Evolutionary conservation across 495 filamentous ascomycete species (phyloP), one percentile per base, ranked within the genome.

Genomic region (Ramalina intermedia): DNA sequence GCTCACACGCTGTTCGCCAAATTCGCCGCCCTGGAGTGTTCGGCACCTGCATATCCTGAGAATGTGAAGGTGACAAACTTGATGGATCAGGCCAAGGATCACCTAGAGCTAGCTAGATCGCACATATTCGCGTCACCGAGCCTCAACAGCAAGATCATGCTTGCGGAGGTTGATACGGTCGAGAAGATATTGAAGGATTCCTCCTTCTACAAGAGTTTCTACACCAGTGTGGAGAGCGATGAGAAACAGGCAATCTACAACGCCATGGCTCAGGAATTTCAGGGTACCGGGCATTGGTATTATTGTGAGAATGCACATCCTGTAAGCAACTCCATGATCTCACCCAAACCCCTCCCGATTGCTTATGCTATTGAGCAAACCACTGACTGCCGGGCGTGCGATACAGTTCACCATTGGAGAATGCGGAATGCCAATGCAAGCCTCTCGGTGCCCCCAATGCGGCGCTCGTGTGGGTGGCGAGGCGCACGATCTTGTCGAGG

Each of bases 351-450:
- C 4, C 9, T 24, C 23, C 23, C 23, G 23, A 1, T 6, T 13
- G 18, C 17, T 14, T 41, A 3, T 9, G 33, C 21, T 14, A n/a
- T 35, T 24, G 12, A 16, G 14, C 36, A 24, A 18, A 37, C 4
- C 36, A 55, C 16, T 36, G 48, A 21, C 50, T 61, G 41, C 57
- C 7, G 18, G 4, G 6, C 4, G 7, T 39, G 23, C 26, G 4
- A 18, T 3, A 20, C 37, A 63, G 26, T 87, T 87, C 55, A 81
- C 81, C 0, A 65, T 85, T 35, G 81, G 82, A 0, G 75, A 86
- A 52, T 87, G 83, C 58, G 84, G 81, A 8, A 74, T 73, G 66
- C 74, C 83, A 0, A 79, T 81, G 71, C 51, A 85, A 59, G 38
- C 50, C 43, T 67, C 79, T 2, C 50, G 53, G 21, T 88, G 83